Conservation (phyloP, 495 filamentous ascomycete species). For the Talaromyces borbonicus region DNA sequence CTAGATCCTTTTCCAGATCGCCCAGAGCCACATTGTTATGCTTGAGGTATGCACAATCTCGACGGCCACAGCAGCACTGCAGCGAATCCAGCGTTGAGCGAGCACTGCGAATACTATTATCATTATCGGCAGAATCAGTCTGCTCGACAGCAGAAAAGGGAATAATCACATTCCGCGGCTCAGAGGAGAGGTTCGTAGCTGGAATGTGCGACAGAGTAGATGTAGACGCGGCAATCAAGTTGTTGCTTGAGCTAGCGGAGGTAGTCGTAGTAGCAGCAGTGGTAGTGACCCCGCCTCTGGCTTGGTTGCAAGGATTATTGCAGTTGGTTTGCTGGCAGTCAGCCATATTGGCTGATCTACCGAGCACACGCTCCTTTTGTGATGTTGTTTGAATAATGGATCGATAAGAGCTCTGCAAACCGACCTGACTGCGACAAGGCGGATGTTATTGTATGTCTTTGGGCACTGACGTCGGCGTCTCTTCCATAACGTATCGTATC, state of each 20-base stretch:
- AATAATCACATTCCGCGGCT: not conserved
- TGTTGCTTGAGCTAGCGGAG: not conserved
- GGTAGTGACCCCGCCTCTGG: too few relatives aligned
- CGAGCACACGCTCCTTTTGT: too few relatives aligned
- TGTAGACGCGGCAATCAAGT: not conserved
- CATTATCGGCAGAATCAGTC: too few relatives aligned
- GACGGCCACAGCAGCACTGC: slow-evolving; percentile 75
- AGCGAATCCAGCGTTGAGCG: slow-evolving; percentile 6
- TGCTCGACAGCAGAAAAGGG: slow-evolving; percentile 1
- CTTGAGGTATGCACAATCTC: slow-evolving; percentile 68
- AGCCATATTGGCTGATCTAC: too few relatives aligned
- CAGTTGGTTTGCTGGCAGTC: too few relatives aligned
- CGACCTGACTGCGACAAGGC: too few relatives aligned
- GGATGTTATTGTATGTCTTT: too few relatives aligned
- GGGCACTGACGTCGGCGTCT: too few relatives aligned
- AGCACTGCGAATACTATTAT: not conserved
- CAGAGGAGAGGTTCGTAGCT: not conserved
- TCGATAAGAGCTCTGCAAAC: too few relatives aligned
- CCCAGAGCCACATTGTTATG: slow-evolving; percentile 69
- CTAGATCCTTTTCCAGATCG: slow-evolving; percentile 76
- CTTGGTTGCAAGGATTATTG: too few relatives aligned
- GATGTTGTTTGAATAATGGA: too few relatives aligned
- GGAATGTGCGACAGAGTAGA: not conserved
- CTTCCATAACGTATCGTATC: too few relatives aligned
- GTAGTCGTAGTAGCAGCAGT: not conserved